phyloP scores from a whole-genome alignment of 192 early-diverging fungal genomes.

The Backusella australiensis region DNA sequence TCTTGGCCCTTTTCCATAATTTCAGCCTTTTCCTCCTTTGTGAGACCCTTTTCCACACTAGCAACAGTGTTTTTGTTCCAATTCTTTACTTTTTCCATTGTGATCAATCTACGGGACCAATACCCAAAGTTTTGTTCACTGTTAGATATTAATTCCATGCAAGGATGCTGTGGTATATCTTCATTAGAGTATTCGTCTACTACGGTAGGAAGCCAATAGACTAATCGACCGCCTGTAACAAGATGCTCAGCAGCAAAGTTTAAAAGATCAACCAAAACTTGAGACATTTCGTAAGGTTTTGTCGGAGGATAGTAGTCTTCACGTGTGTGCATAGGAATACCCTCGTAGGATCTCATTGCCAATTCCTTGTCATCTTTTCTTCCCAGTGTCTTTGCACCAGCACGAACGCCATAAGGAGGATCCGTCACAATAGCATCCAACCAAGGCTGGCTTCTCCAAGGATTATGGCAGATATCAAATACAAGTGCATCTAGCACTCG shows the following conservation, averaged over 20 bases:
- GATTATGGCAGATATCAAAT: conserved; percentile 85
- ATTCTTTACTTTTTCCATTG: conserved; percentile 83
- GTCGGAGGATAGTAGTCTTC: conserved; percentile 85
- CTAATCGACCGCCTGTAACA: conserved; percentile 78
- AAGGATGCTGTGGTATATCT: conserved; percentile 84
- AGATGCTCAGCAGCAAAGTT: conserved; percentile 80
- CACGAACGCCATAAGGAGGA: conserved; percentile 96
- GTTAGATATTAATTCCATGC: conserved; percentile 80
- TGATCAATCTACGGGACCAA: conserved; percentile 90
- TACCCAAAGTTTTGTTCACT: conserved; percentile 93
- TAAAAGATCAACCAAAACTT: conserved; percentile 82
- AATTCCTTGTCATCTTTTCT: conserved; percentile 50
- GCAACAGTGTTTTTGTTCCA: conserved; percentile 9
- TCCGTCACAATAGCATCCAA: conserved; percentile 96
- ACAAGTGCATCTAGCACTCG: conserved; percentile 82
- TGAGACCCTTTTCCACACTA: conserved; percentile 2
- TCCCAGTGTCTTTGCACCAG: conserved; percentile 91
- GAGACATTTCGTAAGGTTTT: conserved; percentile 92
- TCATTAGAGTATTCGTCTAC: conserved; percentile 76
- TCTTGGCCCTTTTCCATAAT: conserved; percentile 13
- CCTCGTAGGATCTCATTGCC: conserved; percentile 42
- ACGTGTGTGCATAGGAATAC: conserved; percentile 43
- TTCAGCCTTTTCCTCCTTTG: conserved; percentile 18
- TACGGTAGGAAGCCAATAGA: conserved; percentile 96
- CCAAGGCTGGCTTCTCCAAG: conserved; percentile 63